Percentiles rank a stretch among this genome's conserved stretches.
These are phyloP conservation scores for Dothistroma pini DNA, from an alignment of 2,329 filamentous ascomycete species.

Conservation along the genomic window DNA sequence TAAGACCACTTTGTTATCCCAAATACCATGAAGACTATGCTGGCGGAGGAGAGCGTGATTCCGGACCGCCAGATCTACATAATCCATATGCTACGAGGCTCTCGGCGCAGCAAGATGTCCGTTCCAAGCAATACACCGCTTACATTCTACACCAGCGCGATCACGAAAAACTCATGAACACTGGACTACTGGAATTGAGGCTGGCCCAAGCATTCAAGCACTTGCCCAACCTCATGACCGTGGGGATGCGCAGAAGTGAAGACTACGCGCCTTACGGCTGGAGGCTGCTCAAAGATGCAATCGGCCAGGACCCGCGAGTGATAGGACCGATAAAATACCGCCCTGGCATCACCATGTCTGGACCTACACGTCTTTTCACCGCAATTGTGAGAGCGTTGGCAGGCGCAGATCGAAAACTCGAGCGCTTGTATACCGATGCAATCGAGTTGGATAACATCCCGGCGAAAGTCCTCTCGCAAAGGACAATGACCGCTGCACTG, in stretches of 20 bases:
- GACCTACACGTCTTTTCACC: conserved; percentile 27
- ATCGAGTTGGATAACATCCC: conserved; percentile 31
- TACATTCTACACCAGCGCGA: conserved; percentile 25
- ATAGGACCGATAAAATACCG: conserved; percentile 25
- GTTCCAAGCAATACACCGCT: conserved; percentile 10
- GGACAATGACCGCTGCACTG: conserved; percentile 22
- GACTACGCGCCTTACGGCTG: conserved; percentile 32
- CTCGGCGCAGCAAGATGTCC: not conserved
- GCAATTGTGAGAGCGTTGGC: conserved; percentile 26
- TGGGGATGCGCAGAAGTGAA: conserved; percentile 33
- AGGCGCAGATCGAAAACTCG: conserved; percentile 12
- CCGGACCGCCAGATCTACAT: not conserved
- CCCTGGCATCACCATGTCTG: conserved; percentile 21
- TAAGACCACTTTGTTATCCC: conserved; percentile 21
- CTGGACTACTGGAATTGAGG: conserved; percentile 11
- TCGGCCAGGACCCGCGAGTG: conserved; percentile 31
- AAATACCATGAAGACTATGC: conserved; percentile 8
- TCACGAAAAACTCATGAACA: conserved; percentile 20
- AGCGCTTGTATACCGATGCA: conserved; percentile 34
- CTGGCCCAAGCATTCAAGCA: conserved; percentile 20
- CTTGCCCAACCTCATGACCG: conserved; percentile 28
- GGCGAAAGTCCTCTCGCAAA: conserved; percentile 14
- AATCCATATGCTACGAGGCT: not conserved
- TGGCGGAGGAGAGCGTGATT: conserved; percentile 7
- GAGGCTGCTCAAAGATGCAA: conserved; percentile 19